phyloP scores from a whole-genome alignment of 1,139 yeast species.

The Ogataea hybrid region DNA sequence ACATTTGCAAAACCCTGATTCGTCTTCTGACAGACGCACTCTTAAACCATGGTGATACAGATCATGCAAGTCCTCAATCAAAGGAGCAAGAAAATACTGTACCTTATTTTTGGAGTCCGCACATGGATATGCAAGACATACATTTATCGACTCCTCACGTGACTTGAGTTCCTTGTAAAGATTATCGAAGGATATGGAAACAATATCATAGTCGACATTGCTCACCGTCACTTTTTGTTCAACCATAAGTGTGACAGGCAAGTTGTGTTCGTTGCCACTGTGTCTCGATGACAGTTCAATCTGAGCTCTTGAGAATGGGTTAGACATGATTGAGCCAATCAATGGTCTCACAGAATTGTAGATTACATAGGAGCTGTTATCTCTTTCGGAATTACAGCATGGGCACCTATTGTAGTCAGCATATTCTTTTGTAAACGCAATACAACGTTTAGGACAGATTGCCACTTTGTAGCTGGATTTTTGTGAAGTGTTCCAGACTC shows the following conservation, averaged over 20 bases:
- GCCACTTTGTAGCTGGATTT: slow-evolving; percentile 7
- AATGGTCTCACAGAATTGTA: slow-evolving; percentile 14
- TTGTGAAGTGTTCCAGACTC: slow-evolving; percentile 9
- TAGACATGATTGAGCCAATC: slow-evolving; percentile 11
- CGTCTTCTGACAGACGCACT: neutral
- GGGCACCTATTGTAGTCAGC: slow-evolving; percentile 5
- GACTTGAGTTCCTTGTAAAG: slow-evolving; percentile 3
- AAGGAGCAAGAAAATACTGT: slow-evolving; percentile 14
- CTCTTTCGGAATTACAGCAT: slow-evolving; percentile 7
- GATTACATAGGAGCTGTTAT: slow-evolving; percentile 5
- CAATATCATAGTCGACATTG: slow-evolving; percentile 6
- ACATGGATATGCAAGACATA: slow-evolving; percentile 11
- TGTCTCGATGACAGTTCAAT: slow-evolving; percentile 5
- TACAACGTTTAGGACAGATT: slow-evolving; percentile 12
- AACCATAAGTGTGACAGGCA: slow-evolving; percentile 7
- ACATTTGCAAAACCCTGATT: slow-evolving; percentile 1
- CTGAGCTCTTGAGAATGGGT: slow-evolving; percentile 12
- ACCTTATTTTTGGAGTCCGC: slow-evolving; percentile 7
- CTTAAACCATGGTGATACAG: slow-evolving; percentile 10
- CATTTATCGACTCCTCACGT: slow-evolving; percentile 14
- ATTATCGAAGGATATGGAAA: slow-evolving; percentile 12
- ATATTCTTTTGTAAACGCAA: slow-evolving; percentile 14
- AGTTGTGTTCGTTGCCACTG: neutral
- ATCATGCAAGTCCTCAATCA: slow-evolving; percentile 13
- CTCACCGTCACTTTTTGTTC: slow-evolving; percentile 3